Percentiles rank a stretch among this genome's conserved stretches.
Evolutionary conservation across 495 filamentous ascomycete genomes (phyloP).

Genomic region (Hypoxylon rickii): DNA sequence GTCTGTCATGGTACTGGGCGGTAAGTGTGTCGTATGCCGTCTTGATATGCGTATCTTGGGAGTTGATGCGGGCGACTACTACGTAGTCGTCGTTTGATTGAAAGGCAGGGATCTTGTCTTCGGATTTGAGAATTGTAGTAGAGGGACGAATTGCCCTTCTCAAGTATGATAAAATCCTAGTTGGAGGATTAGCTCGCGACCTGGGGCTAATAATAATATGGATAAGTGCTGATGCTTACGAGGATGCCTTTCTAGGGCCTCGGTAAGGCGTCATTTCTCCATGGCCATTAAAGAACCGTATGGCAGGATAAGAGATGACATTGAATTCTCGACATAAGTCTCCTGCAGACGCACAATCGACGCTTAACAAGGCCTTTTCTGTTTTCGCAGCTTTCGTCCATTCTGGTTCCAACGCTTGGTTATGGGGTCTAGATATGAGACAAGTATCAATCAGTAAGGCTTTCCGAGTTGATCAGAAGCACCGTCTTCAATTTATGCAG

Average conservation of each 20-base stretch:
- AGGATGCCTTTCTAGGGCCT: constrained; percentile 44
- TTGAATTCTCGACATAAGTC: constrained; percentile 45
- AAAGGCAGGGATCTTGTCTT: constrained; percentile 39
- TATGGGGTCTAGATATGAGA: constrained; percentile 35
- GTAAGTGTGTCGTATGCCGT: constrained; percentile 38
- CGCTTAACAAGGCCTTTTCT: constrained; percentile 39
- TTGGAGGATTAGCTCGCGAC: constrained; percentile 5
- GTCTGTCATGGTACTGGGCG: constrained; percentile 41
- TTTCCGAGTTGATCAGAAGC: no score
- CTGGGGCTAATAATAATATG: not conserved
- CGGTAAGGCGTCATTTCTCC: constrained; percentile 43
- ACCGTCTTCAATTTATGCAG: constrained; percentile 2
- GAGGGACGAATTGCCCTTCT: constrained; percentile 43
- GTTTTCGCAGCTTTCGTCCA: constrained; percentile 40
- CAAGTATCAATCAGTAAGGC: not conserved
- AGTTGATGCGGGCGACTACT: constrained; percentile 45
- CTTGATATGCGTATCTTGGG: constrained; percentile 27
- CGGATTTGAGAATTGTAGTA: constrained; percentile 34
- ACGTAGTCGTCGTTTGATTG: constrained; percentile 47
- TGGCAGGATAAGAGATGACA: constrained; percentile 52
- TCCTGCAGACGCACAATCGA: constrained; percentile 48
- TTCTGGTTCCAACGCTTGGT: constrained; percentile 46
- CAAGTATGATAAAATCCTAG: constrained; percentile 48
- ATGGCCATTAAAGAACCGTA: constrained; percentile 48
- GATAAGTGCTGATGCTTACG: constrained; percentile 37